A percentile compares a stretch with the other conserved stretches of the same genome.
Conservation (phyloP, 768 basidiomycete species). For the Mycena latifolia region DNA sequence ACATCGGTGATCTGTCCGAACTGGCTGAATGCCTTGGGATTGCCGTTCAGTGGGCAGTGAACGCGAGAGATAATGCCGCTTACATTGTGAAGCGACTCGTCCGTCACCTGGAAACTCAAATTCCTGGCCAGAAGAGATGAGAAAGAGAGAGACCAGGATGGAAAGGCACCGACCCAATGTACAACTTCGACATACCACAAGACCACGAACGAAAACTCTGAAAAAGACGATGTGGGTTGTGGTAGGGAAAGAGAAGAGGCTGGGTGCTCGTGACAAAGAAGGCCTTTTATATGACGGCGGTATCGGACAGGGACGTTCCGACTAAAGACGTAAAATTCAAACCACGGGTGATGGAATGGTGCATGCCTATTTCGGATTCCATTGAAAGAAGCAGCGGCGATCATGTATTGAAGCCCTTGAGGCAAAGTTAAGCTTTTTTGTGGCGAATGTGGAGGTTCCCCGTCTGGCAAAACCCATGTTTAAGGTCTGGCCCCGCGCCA, state of each 20-base stretch:
- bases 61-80: constrained; percentile 31
- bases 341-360: background rate
- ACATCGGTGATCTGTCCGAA: constrained; percentile 93
- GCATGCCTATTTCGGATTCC: background rate
- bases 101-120: constrained; percentile 94
- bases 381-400: constrained; percentile 6
- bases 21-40: constrained; percentile 77
- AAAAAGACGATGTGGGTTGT: background rate
- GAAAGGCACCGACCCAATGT: constrained; percentile 20
- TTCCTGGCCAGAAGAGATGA: constrained; percentile 64
- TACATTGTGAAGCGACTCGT: constrained; percentile 85
- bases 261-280: background rate
- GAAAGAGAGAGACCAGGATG: background rate
- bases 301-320: background rate
- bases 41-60: constrained; percentile 37
- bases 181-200: constrained; percentile 26
- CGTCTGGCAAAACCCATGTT: too few relatives aligned
- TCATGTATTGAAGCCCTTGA: constrained; percentile 11
- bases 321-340: constrained; percentile 19
- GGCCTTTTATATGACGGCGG: constrained; percentile 10
- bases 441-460: too few relatives aligned
- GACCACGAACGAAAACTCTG: background rate
- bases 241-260: background rate
- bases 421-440: background rate
- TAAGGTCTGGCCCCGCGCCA: too few relatives aligned